phyloP scores from a whole-genome alignment of 208 protist species.

The Cochliopodium minus region DNA sequence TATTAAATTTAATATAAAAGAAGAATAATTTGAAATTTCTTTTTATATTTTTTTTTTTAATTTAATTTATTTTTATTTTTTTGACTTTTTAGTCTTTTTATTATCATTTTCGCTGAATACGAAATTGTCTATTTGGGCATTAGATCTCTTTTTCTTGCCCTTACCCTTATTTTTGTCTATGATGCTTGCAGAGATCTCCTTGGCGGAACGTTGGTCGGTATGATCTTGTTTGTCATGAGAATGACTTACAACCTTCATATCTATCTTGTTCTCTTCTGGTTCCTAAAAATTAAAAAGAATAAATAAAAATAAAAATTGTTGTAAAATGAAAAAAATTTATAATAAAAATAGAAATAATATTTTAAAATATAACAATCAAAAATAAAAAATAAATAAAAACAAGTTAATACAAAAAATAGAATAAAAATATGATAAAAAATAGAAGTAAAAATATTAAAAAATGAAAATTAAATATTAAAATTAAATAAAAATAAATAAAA shows the following conservation, averaged over 20 bases:
- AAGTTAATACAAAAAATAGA: constrained; percentile 13
- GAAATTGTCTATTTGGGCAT: too few relatives aligned
- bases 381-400: constrained; percentile 14
- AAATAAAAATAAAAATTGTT: constrained; percentile 14
- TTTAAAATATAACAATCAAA: constrained; percentile 16
- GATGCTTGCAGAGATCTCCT: too few relatives aligned
- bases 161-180: too few relatives aligned
- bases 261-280: too few relatives aligned
- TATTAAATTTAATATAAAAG: constrained; percentile 15
- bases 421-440: constrained; percentile 12
- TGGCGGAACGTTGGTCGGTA: too few relatives aligned
- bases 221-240: too few relatives aligned
- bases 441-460: constrained; percentile 16
- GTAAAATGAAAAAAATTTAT: constrained; percentile 14
- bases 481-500: constrained; percentile 15
- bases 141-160: too few relatives aligned
- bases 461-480: constrained; percentile 14
- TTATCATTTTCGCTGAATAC: too few relatives aligned
- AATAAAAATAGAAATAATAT: constrained; percentile 18
- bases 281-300: constrained; percentile 14
- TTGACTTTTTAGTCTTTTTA: too few relatives aligned
- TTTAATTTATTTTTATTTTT: too few relatives aligned
- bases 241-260: too few relatives aligned
- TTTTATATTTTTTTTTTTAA: too few relatives aligned
- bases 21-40: constrained; percentile 15